Evolutionary conservation across 2,329 filamentous ascomycete genomes (phyloP).

Genomic region (Periconia macrospinosa): DNA sequence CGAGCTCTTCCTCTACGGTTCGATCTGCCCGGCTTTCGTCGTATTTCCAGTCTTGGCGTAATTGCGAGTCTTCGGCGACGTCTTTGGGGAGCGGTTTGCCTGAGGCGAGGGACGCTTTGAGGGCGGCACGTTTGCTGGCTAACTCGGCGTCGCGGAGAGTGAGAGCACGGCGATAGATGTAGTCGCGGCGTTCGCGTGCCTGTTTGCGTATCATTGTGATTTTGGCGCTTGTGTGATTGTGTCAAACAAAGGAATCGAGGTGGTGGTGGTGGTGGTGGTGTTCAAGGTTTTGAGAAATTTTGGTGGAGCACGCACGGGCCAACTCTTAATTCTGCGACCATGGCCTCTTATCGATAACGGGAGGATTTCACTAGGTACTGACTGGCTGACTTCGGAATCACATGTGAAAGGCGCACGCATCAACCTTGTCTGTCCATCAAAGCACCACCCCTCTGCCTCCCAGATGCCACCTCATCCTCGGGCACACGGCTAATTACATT

Average conservation of each 20-base stretch:
- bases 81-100: conserved; percentile 81
- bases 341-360: background rate
- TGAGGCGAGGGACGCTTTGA: conserved; percentile 83
- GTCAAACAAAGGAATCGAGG: background rate
- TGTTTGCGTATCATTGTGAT: conserved; percentile 51
- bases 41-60: conserved; percentile 89
- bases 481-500: background rate
- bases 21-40: conserved; percentile 79
- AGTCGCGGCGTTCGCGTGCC: conserved; percentile 78
- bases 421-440: background rate
- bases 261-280: background rate
- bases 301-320: background rate
- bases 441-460: background rate
- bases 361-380: background rate
- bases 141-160: conserved; percentile 81
- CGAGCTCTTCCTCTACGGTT: conserved; percentile 67
- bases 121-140: conserved; percentile 83
- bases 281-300: background rate
- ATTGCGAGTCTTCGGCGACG: conserved; percentile 81
- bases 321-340: background rate
- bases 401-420: background rate
- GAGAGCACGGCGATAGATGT: conserved; percentile 79
- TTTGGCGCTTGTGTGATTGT: background rate
- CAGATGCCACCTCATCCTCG: background rate
- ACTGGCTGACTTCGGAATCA: background rate